Evolutionary conservation across 1,139 yeast species (phyloP).

Genomic region (Yamadazyma pseudoaaseri): DNA sequence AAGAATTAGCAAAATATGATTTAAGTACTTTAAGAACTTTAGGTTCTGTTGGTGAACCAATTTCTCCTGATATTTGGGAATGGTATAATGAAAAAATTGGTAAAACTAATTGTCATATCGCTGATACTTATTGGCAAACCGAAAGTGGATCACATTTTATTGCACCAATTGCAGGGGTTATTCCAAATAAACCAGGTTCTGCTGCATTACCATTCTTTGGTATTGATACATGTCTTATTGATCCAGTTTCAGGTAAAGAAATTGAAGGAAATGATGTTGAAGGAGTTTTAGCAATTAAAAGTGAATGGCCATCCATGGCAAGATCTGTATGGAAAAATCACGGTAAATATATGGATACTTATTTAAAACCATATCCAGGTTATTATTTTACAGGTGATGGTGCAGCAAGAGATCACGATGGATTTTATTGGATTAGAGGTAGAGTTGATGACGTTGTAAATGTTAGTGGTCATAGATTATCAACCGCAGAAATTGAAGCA

Average conservation of each 20-base stretch:
- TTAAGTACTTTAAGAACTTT: conserved; percentile 66
- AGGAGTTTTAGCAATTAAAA: conserved; percentile 71
- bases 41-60: conserved; percentile 92
- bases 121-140: conserved; percentile 85
- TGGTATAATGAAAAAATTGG: conserved; percentile 86
- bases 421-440: conserved; percentile 78
- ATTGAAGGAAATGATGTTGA: conserved; percentile 61
- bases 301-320: conserved; percentile 79
- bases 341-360: conserved; percentile 66
- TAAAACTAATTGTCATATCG: conserved; percentile 67
- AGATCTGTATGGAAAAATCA: conserved; percentile 75
- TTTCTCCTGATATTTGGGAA: conserved; percentile 91
- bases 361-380: conserved; percentile 66
- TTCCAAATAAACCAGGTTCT: conserved; percentile 78
- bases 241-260: conserved; percentile 71
- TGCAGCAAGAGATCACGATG: conserved; percentile 76
- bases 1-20: conserved; percentile 61
- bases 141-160: conserved; percentile 77
- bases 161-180: conserved; percentile 69
- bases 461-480: conserved; percentile 76
- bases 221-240: conserved; percentile 64
- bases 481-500: conserved; percentile 87
- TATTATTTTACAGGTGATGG: conserved; percentile 81
- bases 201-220: conserved; percentile 81
- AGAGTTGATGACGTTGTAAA: conserved; percentile 83